Evolutionary conservation across 1,284 basidiomycete species (phyloP).

Genomic region (Coniophora puteana): DNA sequence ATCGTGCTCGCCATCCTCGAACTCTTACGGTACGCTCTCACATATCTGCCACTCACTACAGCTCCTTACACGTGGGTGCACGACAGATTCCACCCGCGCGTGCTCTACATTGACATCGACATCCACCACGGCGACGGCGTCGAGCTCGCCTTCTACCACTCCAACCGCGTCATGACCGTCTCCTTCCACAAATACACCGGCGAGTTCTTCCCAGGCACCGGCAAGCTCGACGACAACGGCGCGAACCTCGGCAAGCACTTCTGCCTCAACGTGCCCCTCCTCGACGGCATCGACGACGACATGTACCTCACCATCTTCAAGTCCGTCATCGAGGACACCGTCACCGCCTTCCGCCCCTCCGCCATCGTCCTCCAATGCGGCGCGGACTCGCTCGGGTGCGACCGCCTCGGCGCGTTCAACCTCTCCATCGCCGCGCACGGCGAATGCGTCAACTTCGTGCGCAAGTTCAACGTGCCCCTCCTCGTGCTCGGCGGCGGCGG

Average conservation of each 20-base stretch:
- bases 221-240: slow-evolving; percentile 91
- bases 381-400: slow-evolving; percentile 93
- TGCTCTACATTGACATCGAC: slow-evolving; percentile 96
- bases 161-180: slow-evolving; percentile 96
- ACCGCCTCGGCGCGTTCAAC: slow-evolving; percentile 96
- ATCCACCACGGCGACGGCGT: slow-evolving; percentile 98
- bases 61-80: background rate
- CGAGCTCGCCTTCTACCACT: slow-evolving; percentile 96
- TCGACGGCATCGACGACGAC: slow-evolving; percentile 96
- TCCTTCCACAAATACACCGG: slow-evolving; percentile 99
- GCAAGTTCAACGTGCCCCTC: slow-evolving; percentile 87
- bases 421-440: slow-evolving; percentile 98
- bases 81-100: slow-evolving; percentile 80
- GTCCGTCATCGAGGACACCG: slow-evolving; percentile 92
- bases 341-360: slow-evolving; percentile 85
- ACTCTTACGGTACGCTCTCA: slow-evolving; percentile 65
- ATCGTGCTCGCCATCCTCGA: slow-evolving; percentile 94
- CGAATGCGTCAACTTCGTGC: slow-evolving; percentile 96
- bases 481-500: slow-evolving; percentile 94
- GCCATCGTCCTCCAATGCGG: slow-evolving; percentile 97
- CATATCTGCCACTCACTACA: slow-evolving; percentile 3
- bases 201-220: slow-evolving; percentile 97
- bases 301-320: slow-evolving; percentile 97
- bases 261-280: slow-evolving; percentile 91
- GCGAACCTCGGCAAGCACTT: slow-evolving; percentile 90